These are phyloP conservation scores for Calvatia gigantea DNA, from an alignment of 768 basidiomycete genomes.

Conservation along the genomic window DNA sequence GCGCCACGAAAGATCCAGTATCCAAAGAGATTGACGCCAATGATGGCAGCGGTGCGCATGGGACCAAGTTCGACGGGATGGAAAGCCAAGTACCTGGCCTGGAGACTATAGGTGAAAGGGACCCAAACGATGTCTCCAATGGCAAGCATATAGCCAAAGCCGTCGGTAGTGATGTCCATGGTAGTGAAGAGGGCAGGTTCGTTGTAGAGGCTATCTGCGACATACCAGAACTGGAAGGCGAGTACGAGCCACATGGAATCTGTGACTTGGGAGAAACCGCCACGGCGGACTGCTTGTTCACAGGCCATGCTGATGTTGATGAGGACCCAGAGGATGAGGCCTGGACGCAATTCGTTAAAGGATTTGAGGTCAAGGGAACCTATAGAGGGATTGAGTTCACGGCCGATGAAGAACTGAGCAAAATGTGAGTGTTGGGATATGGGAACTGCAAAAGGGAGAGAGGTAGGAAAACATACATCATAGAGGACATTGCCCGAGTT, in stretches of 20 bases:
- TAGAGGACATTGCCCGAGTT: slow-evolving; percentile 87
- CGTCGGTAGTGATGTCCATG: slow-evolving; percentile 98
- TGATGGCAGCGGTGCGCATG: slow-evolving; percentile 49
- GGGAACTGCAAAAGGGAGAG: not conserved
- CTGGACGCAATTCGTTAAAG: slow-evolving; percentile 85
- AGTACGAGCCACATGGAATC: slow-evolving; percentile 92
- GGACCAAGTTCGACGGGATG: slow-evolving; percentile 75
- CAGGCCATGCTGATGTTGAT: slow-evolving; percentile 90
- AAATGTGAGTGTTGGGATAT: not conserved
- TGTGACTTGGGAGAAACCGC: slow-evolving; percentile 61
- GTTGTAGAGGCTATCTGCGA: slow-evolving; percentile 83
- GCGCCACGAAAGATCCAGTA: slow-evolving; percentile 89
- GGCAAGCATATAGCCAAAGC: slow-evolving; percentile 97
- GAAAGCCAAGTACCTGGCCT: slow-evolving; percentile 95
- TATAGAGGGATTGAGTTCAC: slow-evolving; percentile 87
- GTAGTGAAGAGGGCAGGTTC: slow-evolving; percentile 92
- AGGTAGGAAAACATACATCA: slow-evolving; percentile 79
- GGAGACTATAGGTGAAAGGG: slow-evolving; percentile 90
- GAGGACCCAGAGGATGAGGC: slow-evolving; percentile 89
- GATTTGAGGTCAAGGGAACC: slow-evolving; percentile 66
- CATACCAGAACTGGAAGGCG: slow-evolving; percentile 84
- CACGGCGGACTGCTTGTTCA: slow-evolving; percentile 81
- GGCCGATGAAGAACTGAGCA: slow-evolving; percentile 86
- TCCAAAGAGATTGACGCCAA: slow-evolving; percentile 65
- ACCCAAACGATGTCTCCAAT: slow-evolving; percentile 93